Percentiles rank a stretch among this genome's conserved stretches.
These are phyloP conservation scores for Rutstroemia sp. DNA, from an alignment of 2,329 filamentous ascomycete species.

Conservation along the genomic window DNA sequence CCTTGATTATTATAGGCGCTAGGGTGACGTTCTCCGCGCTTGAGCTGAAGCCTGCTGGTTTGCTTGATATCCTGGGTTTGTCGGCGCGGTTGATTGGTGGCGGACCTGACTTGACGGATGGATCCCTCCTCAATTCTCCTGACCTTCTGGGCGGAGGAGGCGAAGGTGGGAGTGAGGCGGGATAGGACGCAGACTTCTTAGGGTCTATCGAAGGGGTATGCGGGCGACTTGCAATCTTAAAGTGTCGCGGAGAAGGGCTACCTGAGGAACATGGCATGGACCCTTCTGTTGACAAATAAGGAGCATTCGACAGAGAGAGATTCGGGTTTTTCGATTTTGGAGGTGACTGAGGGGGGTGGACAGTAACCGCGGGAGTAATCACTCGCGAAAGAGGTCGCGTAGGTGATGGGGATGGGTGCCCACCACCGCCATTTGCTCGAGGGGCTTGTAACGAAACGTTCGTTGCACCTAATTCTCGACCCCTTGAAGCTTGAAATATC, in stretches of 20 bases:
- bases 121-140: conserved; percentile 46
- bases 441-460: conserved; percentile 21
- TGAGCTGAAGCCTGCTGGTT: conserved; percentile 23
- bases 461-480: conserved; percentile 19
- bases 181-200: conserved; percentile 40
- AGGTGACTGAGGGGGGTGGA: conserved; percentile 65
- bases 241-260: conserved; percentile 34
- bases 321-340: conserved; percentile 37
- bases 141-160: conserved; percentile 58
- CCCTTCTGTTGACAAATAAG: conserved; percentile 23
- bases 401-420: conserved; percentile 23
- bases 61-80: conserved; percentile 57
- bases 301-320: conserved; percentile 18
- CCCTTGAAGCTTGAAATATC: conserved; percentile 15
- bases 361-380: conserved; percentile 50
- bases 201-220: conserved; percentile 45
- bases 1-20: conserved; percentile 14
- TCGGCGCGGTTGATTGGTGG: conserved; percentile 75
- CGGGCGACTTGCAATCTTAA: conserved; percentile 49
- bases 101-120: conserved; percentile 39
- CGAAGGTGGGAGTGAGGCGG: conserved; percentile 48
- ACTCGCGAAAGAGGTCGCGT: conserved; percentile 16
- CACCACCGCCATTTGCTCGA: conserved; percentile 16
- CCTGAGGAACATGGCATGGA: conserved; percentile 33
- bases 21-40: conserved; percentile 29